Percentiles rank a stretch among this genome's conserved stretches.
These are phyloP conservation scores for Sphaerulina populicola DNA, from an alignment of 2,329 filamentous ascomycete species.

Conservation along the genomic window DNA sequence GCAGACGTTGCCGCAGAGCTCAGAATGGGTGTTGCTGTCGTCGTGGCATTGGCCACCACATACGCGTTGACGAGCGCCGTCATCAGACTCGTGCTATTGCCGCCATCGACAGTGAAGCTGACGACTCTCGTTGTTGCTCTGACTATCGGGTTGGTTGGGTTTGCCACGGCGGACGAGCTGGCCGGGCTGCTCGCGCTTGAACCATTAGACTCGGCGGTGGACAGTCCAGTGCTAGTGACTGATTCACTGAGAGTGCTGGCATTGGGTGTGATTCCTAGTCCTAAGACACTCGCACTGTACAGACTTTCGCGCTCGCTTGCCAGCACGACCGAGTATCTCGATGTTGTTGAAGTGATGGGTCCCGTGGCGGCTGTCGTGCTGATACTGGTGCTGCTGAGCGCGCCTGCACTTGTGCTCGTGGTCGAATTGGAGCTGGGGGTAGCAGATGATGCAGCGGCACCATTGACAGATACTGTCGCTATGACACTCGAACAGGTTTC, in stretches of 20 bases:
- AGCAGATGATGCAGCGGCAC: neutral
- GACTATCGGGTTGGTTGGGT: neutral
- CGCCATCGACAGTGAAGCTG: neutral
- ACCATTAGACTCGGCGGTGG: neutral
- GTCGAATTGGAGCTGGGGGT: neutral
- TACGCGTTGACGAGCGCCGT: slow-evolving; percentile 2
- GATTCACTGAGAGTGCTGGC: neutral
- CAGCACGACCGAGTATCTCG: neutral
- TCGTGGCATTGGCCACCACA: neutral
- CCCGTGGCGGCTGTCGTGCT: neutral
- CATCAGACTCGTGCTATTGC: slow-evolving; percentile 1
- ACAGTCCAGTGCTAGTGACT: neutral
- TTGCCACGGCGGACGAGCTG: neutral
- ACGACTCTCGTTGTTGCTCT: neutral
- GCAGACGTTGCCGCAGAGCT: neutral
- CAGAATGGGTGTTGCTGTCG: neutral
- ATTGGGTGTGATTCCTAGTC: neutral
- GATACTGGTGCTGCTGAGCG: neutral
- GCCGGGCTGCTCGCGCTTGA: neutral
- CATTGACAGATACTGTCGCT: neutral
- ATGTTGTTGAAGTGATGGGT: neutral
- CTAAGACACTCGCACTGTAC: slow-evolving; percentile 2
- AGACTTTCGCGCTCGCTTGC: slow-evolving; percentile 1
- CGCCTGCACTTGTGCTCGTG: neutral
- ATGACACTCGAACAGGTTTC: neutral